Evolutionary conservation across 2,329 filamentous ascomycete species (phyloP).

Genomic region (Neonectria faginata): DNA sequence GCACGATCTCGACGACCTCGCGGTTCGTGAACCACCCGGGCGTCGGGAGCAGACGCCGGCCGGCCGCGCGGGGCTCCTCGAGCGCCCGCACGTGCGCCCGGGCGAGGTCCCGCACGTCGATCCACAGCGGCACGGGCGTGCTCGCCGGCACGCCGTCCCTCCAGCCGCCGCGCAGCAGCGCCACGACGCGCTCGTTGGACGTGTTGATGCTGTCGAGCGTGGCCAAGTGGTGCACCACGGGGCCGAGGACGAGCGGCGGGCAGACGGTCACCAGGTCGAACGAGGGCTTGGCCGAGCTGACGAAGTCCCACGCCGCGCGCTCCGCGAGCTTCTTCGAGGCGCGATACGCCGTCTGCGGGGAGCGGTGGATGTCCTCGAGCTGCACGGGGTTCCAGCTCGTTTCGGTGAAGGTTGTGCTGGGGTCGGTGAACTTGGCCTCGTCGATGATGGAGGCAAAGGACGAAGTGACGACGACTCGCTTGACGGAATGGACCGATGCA

Average conservation of each 20-base stretch:
- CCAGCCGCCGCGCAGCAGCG: conserved; percentile 63
- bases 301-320: conserved; percentile 65
- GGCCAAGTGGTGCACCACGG: conserved; percentile 61
- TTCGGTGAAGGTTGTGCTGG: conserved; percentile 58
- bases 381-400: conserved; percentile 66
- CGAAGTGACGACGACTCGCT: conserved; percentile 74
- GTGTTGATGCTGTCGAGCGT: conserved; percentile 63
- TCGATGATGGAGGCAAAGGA: conserved; percentile 66
- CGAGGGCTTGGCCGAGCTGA: conserved; percentile 54
- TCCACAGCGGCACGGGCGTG: conserved; percentile 59
- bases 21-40: conserved; percentile 61
- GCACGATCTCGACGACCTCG: conserved; percentile 57
- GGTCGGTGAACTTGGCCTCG: conserved; percentile 52
- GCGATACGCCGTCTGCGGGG: conserved; percentile 61
- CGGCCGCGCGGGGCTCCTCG: conserved; percentile 60
- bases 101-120: conserved; percentile 69
- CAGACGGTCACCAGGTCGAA: conserved; percentile 67
- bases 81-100: conserved; percentile 64
- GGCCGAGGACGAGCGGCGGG: conserved; percentile 67
- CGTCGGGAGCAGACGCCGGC: conserved; percentile 63
- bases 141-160: conserved; percentile 56
- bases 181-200: conserved; percentile 64
- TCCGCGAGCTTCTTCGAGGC: conserved; percentile 68
- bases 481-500: conserved; percentile 68
- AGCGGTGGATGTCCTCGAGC: conserved; percentile 56